These are phyloP conservation scores for Aspergillus heteromorphus DNA, from an alignment of 495 filamentous ascomycete genomes.

Conservation along the genomic window DNA sequence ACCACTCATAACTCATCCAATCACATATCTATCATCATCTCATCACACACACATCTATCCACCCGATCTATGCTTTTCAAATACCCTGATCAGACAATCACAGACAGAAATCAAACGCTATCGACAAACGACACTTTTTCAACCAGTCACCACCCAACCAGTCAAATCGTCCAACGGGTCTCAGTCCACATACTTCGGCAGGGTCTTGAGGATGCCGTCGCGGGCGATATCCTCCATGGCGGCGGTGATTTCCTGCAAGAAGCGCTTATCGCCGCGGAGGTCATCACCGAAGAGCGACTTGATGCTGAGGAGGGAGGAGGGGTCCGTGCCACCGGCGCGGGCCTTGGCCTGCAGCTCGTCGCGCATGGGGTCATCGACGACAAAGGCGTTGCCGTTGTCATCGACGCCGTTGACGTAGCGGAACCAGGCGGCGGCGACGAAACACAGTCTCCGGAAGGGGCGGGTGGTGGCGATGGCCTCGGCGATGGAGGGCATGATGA, in stretches of 20 bases:
- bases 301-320: conserved; percentile 32
- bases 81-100: too few species aligned
- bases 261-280: conserved; percentile 35
- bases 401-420: conserved; percentile 39
- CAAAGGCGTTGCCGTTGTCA: conserved; percentile 33
- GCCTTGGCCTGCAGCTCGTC: conserved; percentile 40
- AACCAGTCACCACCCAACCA: too few species aligned
- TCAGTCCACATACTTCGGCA: conserved; percentile 40
- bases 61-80: too few species aligned
- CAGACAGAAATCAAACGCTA: too few species aligned
- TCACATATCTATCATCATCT: too few species aligned
- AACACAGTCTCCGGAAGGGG: conserved; percentile 42
- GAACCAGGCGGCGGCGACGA: conserved; percentile 44
- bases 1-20: too few species aligned
- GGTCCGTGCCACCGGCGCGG: conserved; percentile 30
- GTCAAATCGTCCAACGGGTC: too few species aligned
- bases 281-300: conserved; percentile 44
- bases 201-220: conserved; percentile 39
- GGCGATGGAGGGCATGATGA: conserved; percentile 47
- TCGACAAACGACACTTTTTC: too few species aligned
- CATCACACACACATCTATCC: too few species aligned
- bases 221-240: conserved; percentile 37
- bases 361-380: conserved; percentile 41
- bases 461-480: conserved; percentile 40
- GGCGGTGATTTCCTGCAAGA: conserved; percentile 31